phyloP scores from a whole-genome alignment of 2,329 filamentous ascomycete genomes.

The Tolypocladium guangdongense region DNA sequence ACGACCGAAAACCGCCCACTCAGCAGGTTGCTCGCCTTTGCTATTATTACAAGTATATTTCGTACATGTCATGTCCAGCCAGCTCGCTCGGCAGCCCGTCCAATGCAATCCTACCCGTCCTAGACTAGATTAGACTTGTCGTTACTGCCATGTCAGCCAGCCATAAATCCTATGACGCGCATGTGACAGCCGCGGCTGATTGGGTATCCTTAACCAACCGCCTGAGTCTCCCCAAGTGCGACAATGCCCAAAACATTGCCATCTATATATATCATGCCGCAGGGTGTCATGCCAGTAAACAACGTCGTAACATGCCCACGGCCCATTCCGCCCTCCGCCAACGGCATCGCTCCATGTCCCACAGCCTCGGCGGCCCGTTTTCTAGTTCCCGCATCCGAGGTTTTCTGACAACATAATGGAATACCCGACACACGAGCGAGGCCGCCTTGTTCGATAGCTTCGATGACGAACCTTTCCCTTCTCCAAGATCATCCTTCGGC shows the following conservation, averaged over 20 bases:
- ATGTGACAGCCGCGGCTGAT: background rate
- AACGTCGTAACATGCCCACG: no score
- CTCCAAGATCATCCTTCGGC: slow-evolving; percentile 6
- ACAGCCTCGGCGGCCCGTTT: background rate
- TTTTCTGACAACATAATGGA: background rate
- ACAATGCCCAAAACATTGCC: background rate
- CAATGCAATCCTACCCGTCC: background rate
- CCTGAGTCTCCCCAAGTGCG: background rate
- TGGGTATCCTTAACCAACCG: background rate
- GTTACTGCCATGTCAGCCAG: background rate
- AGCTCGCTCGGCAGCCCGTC: no score
- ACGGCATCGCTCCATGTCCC: background rate
- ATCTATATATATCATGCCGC: background rate
- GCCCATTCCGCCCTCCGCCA: background rate
- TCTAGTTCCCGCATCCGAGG: background rate
- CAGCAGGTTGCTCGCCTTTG: no score
- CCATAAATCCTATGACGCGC: background rate
- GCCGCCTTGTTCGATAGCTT: no score
- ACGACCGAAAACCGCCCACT: background rate
- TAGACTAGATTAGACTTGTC: background rate
- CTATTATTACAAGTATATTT: no score
- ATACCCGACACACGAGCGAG: no score
- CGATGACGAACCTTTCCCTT: no score
- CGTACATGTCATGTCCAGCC: no score
- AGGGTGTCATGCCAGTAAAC: no score